Evolutionary conservation across 108 stramenopile genomes (phyloP).

Genomic region (Parietichytrium sp.): DNA sequence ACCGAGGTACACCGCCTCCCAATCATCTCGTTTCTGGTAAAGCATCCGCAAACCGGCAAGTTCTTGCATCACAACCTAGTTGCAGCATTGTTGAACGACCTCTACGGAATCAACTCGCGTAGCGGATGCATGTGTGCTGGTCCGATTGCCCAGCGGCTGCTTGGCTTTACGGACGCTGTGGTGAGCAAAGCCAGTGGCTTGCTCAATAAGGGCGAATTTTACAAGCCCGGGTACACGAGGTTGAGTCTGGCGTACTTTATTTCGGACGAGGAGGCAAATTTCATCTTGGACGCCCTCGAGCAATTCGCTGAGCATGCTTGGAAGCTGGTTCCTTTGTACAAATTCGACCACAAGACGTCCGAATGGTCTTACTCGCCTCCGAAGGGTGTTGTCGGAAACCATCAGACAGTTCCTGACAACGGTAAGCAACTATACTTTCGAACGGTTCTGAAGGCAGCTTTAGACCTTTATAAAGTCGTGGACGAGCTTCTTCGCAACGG

Average conservation of each 20-base stretch:
- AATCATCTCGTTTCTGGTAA: slow-evolving; percentile 76
- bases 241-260: slow-evolving; percentile 77
- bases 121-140: slow-evolving; percentile 88
- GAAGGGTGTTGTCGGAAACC: too few species aligned
- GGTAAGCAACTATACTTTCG: too few species aligned
- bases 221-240: slow-evolving; percentile 83
- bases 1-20: slow-evolving; percentile 68
- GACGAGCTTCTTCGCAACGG: too few species aligned
- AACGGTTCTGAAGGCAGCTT: too few species aligned
- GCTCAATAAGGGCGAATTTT: slow-evolving; percentile 70
- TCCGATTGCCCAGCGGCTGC: slow-evolving; percentile 74
- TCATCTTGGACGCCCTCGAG: slow-evolving; percentile 77
- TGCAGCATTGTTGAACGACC: slow-evolving; percentile 87
- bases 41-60: too few species aligned
- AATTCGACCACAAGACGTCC: slow-evolving; percentile 51
- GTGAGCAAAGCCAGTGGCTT: slow-evolving; percentile 78
- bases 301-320: slow-evolving; percentile 85
- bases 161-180: slow-evolving; percentile 64
- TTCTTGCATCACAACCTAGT: slow-evolving; percentile 96
- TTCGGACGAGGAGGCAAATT: slow-evolving; percentile 71
- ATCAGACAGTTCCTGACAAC: too few species aligned
- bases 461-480: too few species aligned
- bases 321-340: slow-evolving; percentile 81
- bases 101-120: slow-evolving; percentile 92
- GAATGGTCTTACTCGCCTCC: too few species aligned